Base-by-base conservation (phyloP, 2,329 filamentous ascomycete species). In the Talaromyces sp. region DNA sequence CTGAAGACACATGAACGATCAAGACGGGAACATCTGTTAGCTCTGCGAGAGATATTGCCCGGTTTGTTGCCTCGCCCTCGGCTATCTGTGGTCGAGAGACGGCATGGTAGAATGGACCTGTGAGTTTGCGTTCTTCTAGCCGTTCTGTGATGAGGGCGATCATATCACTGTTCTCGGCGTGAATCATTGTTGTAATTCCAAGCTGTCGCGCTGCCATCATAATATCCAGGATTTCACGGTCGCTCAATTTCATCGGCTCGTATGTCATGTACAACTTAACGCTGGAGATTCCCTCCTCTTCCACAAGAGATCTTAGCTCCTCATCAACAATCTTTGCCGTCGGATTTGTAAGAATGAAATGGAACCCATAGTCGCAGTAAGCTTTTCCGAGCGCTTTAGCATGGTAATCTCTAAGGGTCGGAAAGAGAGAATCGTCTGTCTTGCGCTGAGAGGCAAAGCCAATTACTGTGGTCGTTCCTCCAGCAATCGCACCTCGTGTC, bases 351-450 rank as follows among this genome's bases (percentile, higher is more conserved):
- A 79, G 61, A 51, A 80, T 77, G 41, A 78, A 65, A 52, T 79
- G 77, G 57, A 77, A 78, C 2, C 79, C 77, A 62, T 85, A 85
- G 66, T 85, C 82, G 63, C 82, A 84, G 51, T 72, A 75, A 13
- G 69, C 73, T 1, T 52, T 57, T 3, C n/a, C 52, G 16, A 49
- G 40, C 0, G 82, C 76, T 16, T 75, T 70, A 4, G 63, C 63
- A 50, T 82, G 77, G 45, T 82, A 80, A n/a, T 75, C 71, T 42
- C 74, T 66, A 2, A 85, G 63, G 0, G 77, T 77, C 1, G 74
- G 68, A 17, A 79, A 66, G 2, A 84, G 65, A n/a, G n/a, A n/a
- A n/a, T n/a, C n/a, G n/a, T n/a, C 24, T 27, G 9, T 9, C 24
- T 27, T 27, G 24, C 4, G 24, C 24, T 85, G 82, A 3, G 78